These are phyloP conservation scores for Scedosporium aurantiacum DNA, from an alignment of 2,329 filamentous ascomycete species.

Conservation along the genomic window DNA sequence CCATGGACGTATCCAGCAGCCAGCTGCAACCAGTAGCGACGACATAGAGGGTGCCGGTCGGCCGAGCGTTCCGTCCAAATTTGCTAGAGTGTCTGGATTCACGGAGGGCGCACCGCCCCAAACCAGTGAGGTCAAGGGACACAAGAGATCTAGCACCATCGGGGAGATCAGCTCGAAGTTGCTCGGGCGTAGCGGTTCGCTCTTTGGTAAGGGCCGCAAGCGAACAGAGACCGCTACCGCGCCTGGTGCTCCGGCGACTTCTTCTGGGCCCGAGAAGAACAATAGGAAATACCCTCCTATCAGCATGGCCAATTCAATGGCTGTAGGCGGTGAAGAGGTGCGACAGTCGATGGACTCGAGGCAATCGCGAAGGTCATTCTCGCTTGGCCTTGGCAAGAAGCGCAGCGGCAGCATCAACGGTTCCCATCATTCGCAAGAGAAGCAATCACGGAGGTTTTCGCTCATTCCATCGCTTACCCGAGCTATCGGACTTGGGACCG, in stretches of 20 bases:
- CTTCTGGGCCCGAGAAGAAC: slow-evolving; percentile 38
- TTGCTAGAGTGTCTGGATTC: slow-evolving; percentile 47
- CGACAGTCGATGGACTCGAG: slow-evolving; percentile 61
- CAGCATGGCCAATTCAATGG: slow-evolving; percentile 60
- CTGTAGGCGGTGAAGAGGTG: slow-evolving; percentile 19
- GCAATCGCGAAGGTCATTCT: slow-evolving; percentile 57
- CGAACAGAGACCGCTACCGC: slow-evolving; percentile 28
- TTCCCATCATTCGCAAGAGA: slow-evolving; percentile 46
- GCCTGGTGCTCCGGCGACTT: slow-evolving; percentile 15
- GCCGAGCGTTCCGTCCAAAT: slow-evolving; percentile 49
- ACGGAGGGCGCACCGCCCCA: slow-evolving; percentile 21
- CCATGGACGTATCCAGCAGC: slow-evolving; percentile 82
- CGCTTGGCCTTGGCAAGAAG: slow-evolving; percentile 59
- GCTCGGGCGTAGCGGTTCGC: slow-evolving; percentile 71
- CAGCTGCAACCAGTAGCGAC: slow-evolving; percentile 46
- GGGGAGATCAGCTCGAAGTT: slow-evolving; percentile 74
- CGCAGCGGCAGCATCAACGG: slow-evolving; percentile 54
- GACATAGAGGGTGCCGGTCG: slow-evolving; percentile 59
- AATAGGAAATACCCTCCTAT: slow-evolving; percentile 74
- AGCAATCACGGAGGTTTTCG: slow-evolving; percentile 55
- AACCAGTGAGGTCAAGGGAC: slow-evolving; percentile 33
- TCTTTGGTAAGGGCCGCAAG: slow-evolving; percentile 56
- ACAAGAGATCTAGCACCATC: slow-evolving; percentile 65
- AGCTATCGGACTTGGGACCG: slow-evolving; percentile 44
- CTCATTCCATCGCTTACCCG: slow-evolving; percentile 56